Percentiles rank a stretch among this genome's conserved stretches.
Conservation (phyloP, 495 filamentous ascomycete genomes). For the Penicillium cataractarum region DNA sequence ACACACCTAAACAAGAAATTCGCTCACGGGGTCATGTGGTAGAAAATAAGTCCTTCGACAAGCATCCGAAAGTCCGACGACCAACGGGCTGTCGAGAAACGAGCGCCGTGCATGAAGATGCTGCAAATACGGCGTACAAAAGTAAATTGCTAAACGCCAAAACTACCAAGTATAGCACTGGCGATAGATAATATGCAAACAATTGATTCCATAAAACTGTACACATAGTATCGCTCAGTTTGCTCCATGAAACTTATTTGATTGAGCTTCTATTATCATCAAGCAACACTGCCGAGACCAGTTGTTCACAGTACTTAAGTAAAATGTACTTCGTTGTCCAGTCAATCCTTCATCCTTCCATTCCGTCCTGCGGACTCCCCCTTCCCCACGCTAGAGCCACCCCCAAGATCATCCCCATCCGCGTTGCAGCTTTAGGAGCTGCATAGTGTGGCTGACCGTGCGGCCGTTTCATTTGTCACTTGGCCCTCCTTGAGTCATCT, state of each 20-base stretch:
- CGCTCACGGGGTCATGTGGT: neutral
- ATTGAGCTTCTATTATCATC: neutral
- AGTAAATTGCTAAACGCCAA: slow-evolving; percentile 2
- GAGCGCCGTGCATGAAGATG: neutral
- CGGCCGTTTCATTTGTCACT: slow-evolving; percentile 32
- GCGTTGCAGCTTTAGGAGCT: slow-evolving; percentile 2
- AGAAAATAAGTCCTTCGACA: neutral
- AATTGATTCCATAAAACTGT: neutral
- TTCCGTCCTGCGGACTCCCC: neutral
- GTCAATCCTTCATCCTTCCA: neutral
- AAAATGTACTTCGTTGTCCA: neutral
- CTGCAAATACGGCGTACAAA: neutral
- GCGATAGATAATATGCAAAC: neutral
- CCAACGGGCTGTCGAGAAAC: neutral
- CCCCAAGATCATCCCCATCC: slow-evolving; percentile 17
- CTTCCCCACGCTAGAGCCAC: neutral
- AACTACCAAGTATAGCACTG: neutral
- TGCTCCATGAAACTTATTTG: neutral
- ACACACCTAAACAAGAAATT: neutral
- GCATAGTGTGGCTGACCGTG: slow-evolving; percentile 18
- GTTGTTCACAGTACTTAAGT: neutral
- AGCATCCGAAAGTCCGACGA: neutral
- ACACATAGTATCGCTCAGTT: neutral
- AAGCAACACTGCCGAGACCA: neutral
- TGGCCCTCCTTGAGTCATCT: slow-evolving; percentile 27